These are phyloP conservation scores for Spathaspora girioi DNA, from an alignment of 805 yeast species.

Conservation along the genomic window DNA sequence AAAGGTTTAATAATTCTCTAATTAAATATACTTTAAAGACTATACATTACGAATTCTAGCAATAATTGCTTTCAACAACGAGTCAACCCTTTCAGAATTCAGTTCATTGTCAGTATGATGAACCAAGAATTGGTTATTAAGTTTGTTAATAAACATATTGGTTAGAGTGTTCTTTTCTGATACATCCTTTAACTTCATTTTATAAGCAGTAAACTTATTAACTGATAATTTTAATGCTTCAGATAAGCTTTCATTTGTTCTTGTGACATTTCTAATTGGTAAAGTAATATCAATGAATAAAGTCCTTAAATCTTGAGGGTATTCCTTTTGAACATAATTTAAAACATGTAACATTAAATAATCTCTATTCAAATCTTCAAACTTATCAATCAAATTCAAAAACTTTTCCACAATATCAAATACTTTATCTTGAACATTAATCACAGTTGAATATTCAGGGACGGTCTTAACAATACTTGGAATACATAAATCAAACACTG, in stretches of 20 bases:
- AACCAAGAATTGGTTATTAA: slow-evolving; percentile 22
- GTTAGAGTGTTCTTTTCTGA: slow-evolving; percentile 29
- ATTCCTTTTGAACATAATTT: slow-evolving; percentile 44
- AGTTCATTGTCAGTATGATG: slow-evolving; percentile 1
- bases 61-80: slow-evolving; percentile 37
- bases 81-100: slow-evolving; percentile 22
- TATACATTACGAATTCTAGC: slow-evolving; percentile 27
- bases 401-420: slow-evolving; percentile 38
- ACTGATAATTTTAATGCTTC: slow-evolving; percentile 64
- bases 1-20: no score
- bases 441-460: slow-evolving; percentile 17
- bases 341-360: slow-evolving; percentile 66
- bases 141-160: slow-evolving; percentile 18
- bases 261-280: slow-evolving; percentile 54
- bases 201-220: slow-evolving; percentile 64
- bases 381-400: slow-evolving; percentile 62
- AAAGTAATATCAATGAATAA: slow-evolving; percentile 56
- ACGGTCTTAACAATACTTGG: slow-evolving; percentile 26
- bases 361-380: slow-evolving; percentile 63
- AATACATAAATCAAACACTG: slow-evolving; percentile 35
- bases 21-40: not conserved
- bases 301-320: slow-evolving; percentile 37
- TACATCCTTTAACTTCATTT: slow-evolving; percentile 30
- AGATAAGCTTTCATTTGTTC: slow-evolving; percentile 45
- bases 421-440: slow-evolving; percentile 35